phyloP scores from a whole-genome alignment of 2,329 filamentous ascomycete genomes.

The Chaetomiaceae sp. region DNA sequence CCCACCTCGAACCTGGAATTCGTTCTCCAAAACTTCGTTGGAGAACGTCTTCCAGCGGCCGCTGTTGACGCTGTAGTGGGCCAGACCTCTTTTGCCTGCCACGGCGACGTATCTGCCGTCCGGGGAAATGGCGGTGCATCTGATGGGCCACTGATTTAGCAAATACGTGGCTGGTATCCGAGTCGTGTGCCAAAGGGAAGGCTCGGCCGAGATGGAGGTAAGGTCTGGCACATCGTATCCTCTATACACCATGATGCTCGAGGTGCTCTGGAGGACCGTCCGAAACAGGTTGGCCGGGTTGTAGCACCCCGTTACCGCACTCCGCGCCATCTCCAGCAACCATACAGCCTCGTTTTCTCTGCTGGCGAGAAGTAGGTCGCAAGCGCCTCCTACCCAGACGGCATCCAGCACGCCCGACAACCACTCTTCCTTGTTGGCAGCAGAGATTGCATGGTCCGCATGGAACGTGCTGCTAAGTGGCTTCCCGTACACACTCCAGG shows the following conservation, averaged over 20 bases:
- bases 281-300: constrained; percentile 85
- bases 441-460: constrained; percentile 58
- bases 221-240: constrained; percentile 89
- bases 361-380: constrained; percentile 73
- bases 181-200: constrained; percentile 90
- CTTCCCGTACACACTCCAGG: constrained; percentile 97
- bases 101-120: constrained; percentile 93
- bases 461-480: constrained; percentile 78
- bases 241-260: constrained; percentile 84
- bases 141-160: constrained; percentile 88
- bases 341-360: constrained; percentile 73
- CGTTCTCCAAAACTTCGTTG: constrained; percentile 74
- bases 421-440: constrained; percentile 74
- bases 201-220: constrained; percentile 85
- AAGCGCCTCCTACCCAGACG: constrained; percentile 82
- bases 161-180: constrained; percentile 82
- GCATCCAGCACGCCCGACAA: constrained; percentile 72
- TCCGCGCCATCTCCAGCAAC: constrained; percentile 87
- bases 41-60: constrained; percentile 94
- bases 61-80: constrained; percentile 92
- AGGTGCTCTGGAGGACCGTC: constrained; percentile 82
- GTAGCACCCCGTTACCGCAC: constrained; percentile 88
- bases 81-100: constrained; percentile 86
- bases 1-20: constrained; percentile 86
- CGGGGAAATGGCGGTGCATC: constrained; percentile 77